Conservation (phyloP, 768 basidiomycete genomes). For the Pisolithus sp. region DNA sequence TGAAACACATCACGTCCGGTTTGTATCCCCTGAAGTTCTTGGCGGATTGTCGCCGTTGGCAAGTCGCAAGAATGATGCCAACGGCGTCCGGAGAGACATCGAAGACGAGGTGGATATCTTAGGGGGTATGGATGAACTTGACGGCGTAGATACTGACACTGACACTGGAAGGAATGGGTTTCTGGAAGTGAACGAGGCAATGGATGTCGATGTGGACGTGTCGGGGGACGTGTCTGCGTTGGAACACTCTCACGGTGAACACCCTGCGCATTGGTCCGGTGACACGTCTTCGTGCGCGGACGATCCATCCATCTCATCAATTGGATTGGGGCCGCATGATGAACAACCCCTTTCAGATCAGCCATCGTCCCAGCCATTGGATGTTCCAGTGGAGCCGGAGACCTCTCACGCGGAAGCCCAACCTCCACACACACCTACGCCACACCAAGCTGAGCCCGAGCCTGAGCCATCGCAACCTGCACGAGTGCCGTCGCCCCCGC, state of each 20-base stretch:
- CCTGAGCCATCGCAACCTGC: slow-evolving; percentile 4
- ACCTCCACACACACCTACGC: not conserved
- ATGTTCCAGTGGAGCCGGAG: not conserved
- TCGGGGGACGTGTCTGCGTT: slow-evolving; percentile 1
- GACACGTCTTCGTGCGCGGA: not conserved
- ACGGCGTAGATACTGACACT: not conserved
- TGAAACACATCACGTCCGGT: slow-evolving; percentile 21
- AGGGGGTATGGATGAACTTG: not conserved
- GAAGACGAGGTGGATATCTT: not conserved
- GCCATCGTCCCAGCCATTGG: not conserved
- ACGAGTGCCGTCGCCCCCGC: slow-evolving; percentile 24
- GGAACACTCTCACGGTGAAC: not conserved
- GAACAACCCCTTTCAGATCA: no score
- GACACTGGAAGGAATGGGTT: not conserved
- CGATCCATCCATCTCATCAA: not conserved
- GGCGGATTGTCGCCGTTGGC: slow-evolving; percentile 9
- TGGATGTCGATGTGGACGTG: slow-evolving; percentile 16
- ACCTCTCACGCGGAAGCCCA: not conserved
- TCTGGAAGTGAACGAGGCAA: slow-evolving; percentile 9
- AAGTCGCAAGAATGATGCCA: not conserved
- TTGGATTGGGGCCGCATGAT: no score
- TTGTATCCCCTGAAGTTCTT: slow-evolving; percentile 27
- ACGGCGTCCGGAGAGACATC: not conserved
- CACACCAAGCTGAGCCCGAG: slow-evolving; percentile 9
- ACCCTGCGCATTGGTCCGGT: not conserved